Evolutionary conservation across 495 filamentous ascomycete species (phyloP), one percentile per base, ranked within the genome.

Genomic region (Aspergillus avenaceus): DNA sequence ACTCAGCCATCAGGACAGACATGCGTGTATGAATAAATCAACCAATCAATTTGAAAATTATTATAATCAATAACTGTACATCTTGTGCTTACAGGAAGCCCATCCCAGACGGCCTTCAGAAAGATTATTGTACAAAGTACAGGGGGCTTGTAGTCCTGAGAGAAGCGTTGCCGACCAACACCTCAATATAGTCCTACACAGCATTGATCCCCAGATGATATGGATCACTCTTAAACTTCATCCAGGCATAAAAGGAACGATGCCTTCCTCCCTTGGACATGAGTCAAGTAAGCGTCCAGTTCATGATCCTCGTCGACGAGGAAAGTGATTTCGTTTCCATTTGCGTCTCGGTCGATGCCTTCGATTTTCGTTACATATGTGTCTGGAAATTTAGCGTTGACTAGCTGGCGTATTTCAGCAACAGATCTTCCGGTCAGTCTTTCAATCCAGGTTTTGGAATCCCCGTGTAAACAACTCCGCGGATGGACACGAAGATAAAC

Each of bases 231-330:
- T 36, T 22, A 52, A 13, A 45, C 41, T 21, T 16, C 41, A 38
- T 45, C 46, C 47, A 72, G 53, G 24, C 56, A 61, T 44, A 88
- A 79, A n/a, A 75, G 63, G 65, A 91, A 87, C 8, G 74, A 83
- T 3, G 83, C 80, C 64, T 87, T 88, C 50, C 78, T 75, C 7
- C 75, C 83, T 47, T 75, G 64, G 4, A 84, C 73, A 63, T 86
- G 82, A 34, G 67, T 68, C 52, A 91, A 58, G 66, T 88, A 91
- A 2, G 80, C 83, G 48, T 79, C 79, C 44, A 91, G 56, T 66
- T 90, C 85, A 37, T 80, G 80, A 58, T 90, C 85, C 25, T 82
- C 74, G 46, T 83, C 82, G 56, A 91, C 82, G 24, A 68, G 60
- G 59, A 84, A 74, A 5, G 63, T 60, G 43, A 83, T 63, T 63